Conservation (phyloP, 345 rosid species). For the Erysimum cheiranthoides region DNA sequence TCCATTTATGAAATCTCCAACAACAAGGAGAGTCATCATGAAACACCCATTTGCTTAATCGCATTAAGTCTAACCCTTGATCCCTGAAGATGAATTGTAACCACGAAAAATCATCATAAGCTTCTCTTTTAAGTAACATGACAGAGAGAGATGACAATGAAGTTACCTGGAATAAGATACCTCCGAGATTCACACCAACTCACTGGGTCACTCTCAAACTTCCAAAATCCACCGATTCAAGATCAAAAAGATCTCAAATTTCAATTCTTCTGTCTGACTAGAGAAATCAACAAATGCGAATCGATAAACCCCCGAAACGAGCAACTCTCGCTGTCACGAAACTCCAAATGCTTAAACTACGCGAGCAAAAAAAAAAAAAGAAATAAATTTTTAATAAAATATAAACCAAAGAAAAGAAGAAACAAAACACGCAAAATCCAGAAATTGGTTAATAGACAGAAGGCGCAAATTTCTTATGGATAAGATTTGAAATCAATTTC, state of each 20-base stretch:
- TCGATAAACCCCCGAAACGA: slow-evolving; percentile 15
- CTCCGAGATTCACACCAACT: slow-evolving; percentile 30
- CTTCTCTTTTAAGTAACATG: not conserved
- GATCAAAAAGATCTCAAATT: slow-evolving; percentile 24
- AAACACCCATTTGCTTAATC: slow-evolving; percentile 60
- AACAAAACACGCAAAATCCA: slow-evolving; percentile 19
- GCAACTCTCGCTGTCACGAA: slow-evolving; percentile 16
- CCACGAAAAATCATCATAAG: slow-evolving; percentile 6
- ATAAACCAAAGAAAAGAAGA: slow-evolving; percentile 1
- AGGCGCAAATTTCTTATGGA: slow-evolving; percentile 1
- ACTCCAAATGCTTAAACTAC: slow-evolving; percentile 27
- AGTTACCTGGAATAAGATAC: slow-evolving; percentile 31
- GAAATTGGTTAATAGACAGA: not conserved
- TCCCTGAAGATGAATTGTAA: slow-evolving; percentile 19
- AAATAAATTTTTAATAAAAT: not conserved
- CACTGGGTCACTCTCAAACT: slow-evolving; percentile 40
- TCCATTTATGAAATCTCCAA: slow-evolving; percentile 76
- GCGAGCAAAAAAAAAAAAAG: slow-evolving; percentile 23
- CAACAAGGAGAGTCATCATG: slow-evolving; percentile 62
- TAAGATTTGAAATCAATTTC: slow-evolving; percentile 27
- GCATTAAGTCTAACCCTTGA: slow-evolving; percentile 27
- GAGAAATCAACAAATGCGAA: slow-evolving; percentile 33
- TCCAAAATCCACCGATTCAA: not conserved
- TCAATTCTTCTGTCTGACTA: slow-evolving; percentile 11
- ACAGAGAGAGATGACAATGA: slow-evolving; percentile 1